Percentiles rank a stretch among this genome's conserved stretches.
Conservation (phyloP, 805 yeast genomes). For the Starmerella sp. region DNA sequence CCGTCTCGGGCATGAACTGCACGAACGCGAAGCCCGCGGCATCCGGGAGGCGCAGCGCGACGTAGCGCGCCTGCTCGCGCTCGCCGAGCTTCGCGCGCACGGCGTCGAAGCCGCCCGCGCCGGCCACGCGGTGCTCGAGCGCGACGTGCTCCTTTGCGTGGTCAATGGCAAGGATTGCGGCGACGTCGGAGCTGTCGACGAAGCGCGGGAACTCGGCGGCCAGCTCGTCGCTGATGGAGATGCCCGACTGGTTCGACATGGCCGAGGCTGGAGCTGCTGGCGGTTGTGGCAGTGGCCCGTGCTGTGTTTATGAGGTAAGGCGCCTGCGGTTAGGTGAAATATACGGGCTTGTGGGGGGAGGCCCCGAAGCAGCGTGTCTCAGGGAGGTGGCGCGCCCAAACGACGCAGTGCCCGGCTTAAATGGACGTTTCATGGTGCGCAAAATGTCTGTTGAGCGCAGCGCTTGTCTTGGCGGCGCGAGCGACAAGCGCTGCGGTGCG, state of each 20-base stretch:
- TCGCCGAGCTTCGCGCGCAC: constrained; percentile 32
- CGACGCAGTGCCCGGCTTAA: too few species aligned
- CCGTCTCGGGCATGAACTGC: constrained; percentile 75
- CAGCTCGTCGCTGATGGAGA: constrained; percentile 38
- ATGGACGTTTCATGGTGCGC: too few species aligned
- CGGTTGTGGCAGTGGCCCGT: background rate
- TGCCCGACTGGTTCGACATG: constrained; percentile 64
- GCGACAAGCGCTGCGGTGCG: too few species aligned
- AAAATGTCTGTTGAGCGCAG: too few species aligned
- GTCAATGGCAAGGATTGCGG: constrained; percentile 32
- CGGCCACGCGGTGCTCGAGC: constrained; percentile 19
- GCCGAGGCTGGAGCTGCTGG: background rate
- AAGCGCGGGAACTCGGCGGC: constrained; percentile 37
- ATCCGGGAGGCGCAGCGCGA: constrained; percentile 33
- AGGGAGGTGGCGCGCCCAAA: too few species aligned
- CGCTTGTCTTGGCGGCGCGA: too few species aligned
- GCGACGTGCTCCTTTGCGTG: constrained; percentile 31
- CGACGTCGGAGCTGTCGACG: constrained; percentile 29
- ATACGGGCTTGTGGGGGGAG: too few species aligned
- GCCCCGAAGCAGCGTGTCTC: too few species aligned
- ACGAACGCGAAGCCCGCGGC: constrained; percentile 43
- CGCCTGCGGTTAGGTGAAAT: too few species aligned
- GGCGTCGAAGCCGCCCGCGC: constrained; percentile 26
- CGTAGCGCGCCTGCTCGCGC: constrained; percentile 38
- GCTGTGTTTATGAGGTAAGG: background rate